These are phyloP conservation scores for Thozetella sp. DNA, from an alignment of 495 filamentous ascomycete species.

Conservation along the genomic window DNA sequence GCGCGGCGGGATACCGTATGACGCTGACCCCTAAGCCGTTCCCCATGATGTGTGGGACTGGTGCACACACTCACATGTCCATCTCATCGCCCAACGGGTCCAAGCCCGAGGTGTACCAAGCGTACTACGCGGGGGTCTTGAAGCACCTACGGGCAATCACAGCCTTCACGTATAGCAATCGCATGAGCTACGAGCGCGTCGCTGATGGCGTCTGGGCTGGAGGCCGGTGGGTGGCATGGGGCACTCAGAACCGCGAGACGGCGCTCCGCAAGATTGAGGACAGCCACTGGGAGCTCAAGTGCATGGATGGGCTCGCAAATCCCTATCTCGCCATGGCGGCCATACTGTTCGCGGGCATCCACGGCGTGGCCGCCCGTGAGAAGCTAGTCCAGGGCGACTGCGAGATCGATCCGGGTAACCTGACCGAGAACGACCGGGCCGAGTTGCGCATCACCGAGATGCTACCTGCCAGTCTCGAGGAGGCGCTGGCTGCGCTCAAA, in stretches of 20 bases:
- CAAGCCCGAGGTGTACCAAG: conserved; percentile 40
- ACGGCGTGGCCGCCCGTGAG: conserved; percentile 53
- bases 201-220: conserved; percentile 72
- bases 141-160: conserved; percentile 63
- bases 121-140: conserved; percentile 71
- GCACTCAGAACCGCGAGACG: conserved; percentile 74
- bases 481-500: conserved; percentile 53
- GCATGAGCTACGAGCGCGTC: conserved; percentile 64
- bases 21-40: conserved; percentile 79
- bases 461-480: conserved; percentile 53
- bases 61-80: conserved; percentile 70
- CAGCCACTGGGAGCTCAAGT: conserved; percentile 72
- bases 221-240: conserved; percentile 74
- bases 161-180: conserved; percentile 64
- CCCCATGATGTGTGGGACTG: conserved; percentile 58
- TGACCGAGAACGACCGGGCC: conserved; percentile 49
- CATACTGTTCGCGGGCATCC: conserved; percentile 63
- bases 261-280: conserved; percentile 63
- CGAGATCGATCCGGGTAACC: conserved; percentile 50
- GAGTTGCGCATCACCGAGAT: conserved; percentile 53
- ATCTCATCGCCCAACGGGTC: conserved; percentile 43
- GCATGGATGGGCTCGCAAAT: conserved; percentile 73
- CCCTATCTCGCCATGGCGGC: conserved; percentile 70
- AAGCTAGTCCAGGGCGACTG: conserved; percentile 60
- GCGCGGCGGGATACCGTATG: conserved; percentile 63